Evolutionary conservation across 441 rosid species (phyloP).

Genomic region (Metrosideros polymorpha): DNA sequence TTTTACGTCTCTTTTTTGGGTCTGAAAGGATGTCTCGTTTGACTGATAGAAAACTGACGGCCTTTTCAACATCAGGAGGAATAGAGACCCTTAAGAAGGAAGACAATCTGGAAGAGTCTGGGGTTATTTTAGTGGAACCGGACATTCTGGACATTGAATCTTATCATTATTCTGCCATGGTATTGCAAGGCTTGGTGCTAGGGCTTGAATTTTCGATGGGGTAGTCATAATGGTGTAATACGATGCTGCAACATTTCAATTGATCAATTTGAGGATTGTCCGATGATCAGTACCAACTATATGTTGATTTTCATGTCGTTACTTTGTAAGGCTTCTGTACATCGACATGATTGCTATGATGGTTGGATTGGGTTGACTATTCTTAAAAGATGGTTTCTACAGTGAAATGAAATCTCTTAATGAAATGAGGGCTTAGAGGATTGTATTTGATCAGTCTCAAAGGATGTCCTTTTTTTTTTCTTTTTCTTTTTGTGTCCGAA

Average conservation of each 20-base stretch:
- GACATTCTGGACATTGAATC: not conserved
- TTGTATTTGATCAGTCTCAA: not conserved
- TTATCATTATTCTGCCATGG: not conserved
- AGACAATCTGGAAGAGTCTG: not conserved
- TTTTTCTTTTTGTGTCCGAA: not conserved
- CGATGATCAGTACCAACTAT: not conserved
- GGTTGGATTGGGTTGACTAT: not conserved
- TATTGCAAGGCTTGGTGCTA: not conserved
- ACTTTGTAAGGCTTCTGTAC: not conserved
- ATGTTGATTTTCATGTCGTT: not conserved
- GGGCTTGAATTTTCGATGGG: not conserved
- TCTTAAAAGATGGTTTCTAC: not conserved
- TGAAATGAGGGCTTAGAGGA: not conserved
- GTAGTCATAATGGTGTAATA: not conserved
- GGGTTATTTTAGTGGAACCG: not conserved
- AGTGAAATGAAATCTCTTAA: not conserved
- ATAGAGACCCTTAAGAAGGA: not conserved
- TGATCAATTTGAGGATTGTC: not conserved
- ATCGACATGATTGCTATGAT: not conserved
- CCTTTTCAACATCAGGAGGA: not conserved
- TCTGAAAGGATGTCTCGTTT: not conserved
- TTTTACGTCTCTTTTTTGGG: not conserved
- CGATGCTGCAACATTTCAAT: too few relatives aligned
- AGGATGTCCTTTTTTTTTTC: not conserved
- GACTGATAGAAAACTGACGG: not conserved